Conservation (phyloP, 2,329 filamentous ascomycete genomes). For the Trichophaea hybrida region DNA sequence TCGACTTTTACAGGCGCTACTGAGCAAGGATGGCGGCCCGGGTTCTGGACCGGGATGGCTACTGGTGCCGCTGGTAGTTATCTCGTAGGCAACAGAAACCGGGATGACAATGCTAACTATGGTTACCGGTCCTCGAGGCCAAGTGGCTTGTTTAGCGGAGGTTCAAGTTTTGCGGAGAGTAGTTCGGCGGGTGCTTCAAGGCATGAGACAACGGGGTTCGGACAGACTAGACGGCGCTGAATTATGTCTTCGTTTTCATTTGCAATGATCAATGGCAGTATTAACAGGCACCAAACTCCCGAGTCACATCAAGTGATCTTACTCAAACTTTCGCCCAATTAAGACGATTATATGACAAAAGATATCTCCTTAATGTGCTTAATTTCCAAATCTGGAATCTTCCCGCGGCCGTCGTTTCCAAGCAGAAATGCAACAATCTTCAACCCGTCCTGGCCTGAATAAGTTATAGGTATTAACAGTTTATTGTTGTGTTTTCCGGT, state of each 20-base stretch:
- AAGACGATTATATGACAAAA: neutral
- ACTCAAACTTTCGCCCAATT: neutral
- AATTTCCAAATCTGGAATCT: neutral
- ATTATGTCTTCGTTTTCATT: neutral
- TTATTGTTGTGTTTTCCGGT: too few species aligned
- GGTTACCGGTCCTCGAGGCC: slow-evolving; percentile 30
- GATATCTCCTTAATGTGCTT: neutral
- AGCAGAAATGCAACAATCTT: too few species aligned
- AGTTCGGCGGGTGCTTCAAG: slow-evolving; percentile 36
- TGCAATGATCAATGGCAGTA: neutral
- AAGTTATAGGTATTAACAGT: neutral
- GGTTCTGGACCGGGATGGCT: slow-evolving; percentile 59
- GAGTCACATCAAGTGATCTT: neutral
- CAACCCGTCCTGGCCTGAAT: neutral
- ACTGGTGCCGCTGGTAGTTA: slow-evolving; percentile 35
- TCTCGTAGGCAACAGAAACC: slow-evolving; percentile 11
- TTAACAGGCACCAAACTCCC: neutral
- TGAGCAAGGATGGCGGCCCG: slow-evolving; percentile 49
- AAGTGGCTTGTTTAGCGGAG: slow-evolving; percentile 22
- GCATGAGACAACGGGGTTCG: slow-evolving; percentile 58
- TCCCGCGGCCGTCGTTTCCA: too few species aligned
- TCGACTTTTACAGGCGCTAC: slow-evolving; percentile 14
- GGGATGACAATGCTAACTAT: slow-evolving; percentile 2
- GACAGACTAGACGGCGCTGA: slow-evolving; percentile 46
- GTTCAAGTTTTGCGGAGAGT: slow-evolving; percentile 30